Conservation (phyloP, 345 rosid species). For the Fremontodendron californicum region DNA sequence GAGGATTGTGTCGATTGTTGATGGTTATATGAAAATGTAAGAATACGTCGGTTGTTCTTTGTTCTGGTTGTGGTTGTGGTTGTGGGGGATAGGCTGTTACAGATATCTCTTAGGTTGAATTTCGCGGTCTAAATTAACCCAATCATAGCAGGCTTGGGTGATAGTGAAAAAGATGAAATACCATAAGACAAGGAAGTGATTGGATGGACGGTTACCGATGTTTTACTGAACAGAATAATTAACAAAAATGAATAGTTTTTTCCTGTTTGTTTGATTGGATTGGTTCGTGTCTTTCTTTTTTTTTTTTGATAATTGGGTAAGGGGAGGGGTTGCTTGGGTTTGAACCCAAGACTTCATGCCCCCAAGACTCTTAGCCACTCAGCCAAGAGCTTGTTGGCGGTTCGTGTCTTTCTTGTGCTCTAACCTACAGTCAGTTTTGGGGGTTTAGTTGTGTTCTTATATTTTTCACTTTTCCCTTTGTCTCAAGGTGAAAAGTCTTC, state of each 20-base stretch:
- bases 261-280: conserved; percentile 3
- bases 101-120: background rate
- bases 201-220: background rate
- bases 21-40: background rate
- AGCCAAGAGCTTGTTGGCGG: too few relatives aligned
- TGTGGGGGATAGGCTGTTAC: background rate
- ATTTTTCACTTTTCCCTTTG: background rate
- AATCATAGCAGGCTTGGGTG: background rate
- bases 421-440: background rate
- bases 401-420: background rate
- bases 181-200: background rate
- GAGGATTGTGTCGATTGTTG: background rate
- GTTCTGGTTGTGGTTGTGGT: background rate
- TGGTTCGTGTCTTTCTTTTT: background rate
- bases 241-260: background rate
- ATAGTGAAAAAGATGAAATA: background rate
- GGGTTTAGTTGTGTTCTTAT: background rate
- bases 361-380: too few relatives aligned
- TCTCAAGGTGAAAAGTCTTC: conserved; percentile 57
- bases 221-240: conserved; percentile 1
- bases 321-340: too few relatives aligned
- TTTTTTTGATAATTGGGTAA: too few relatives aligned
- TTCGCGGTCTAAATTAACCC: background rate
- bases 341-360: too few relatives aligned
- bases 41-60: background rate